Conservation (phyloP, 306 rosid genomes). For the Vigna nakashimae region DNA sequence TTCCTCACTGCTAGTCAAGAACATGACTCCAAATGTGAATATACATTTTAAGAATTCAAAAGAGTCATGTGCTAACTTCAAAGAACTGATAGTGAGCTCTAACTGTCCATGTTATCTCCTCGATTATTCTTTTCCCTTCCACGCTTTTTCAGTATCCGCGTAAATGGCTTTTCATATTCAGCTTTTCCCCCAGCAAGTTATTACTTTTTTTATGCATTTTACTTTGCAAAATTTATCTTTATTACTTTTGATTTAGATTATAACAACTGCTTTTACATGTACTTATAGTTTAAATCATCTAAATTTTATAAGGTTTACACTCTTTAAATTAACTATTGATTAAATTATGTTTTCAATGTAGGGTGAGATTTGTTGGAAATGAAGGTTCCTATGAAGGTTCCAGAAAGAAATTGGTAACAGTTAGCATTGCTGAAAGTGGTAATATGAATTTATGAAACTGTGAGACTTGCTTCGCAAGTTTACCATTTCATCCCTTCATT, state of each 20-base stretch:
- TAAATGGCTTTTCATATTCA: not conserved
- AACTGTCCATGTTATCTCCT: too few species aligned
- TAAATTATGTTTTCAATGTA: too few species aligned
- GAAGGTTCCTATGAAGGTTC: not conserved
- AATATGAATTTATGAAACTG: not conserved
- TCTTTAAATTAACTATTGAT: too few species aligned
- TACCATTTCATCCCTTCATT: slow-evolving; percentile 2
- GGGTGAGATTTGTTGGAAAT: not conserved
- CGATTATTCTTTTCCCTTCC: too few species aligned
- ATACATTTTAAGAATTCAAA: not conserved
- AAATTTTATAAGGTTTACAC: too few species aligned
- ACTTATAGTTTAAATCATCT: too few species aligned
- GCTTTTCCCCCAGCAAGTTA: too few species aligned
- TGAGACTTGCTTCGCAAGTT: slow-evolving; percentile 36
- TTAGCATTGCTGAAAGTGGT: not conserved
- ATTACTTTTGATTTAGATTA: too few species aligned
- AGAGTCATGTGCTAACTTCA: not conserved
- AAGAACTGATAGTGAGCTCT: not conserved
- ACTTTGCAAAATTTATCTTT: too few species aligned
- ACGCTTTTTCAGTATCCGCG: too few species aligned
- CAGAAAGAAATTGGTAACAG: not conserved
- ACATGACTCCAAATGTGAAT: not conserved
- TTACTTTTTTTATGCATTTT: too few species aligned
- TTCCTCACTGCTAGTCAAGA: not conserved
- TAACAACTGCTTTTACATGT: too few species aligned